Percentiles rank a stretch among this genome's conserved stretches.
Conservation (phyloP, 495 filamentous ascomycete species). For the Pyronema domesticum region DNA sequence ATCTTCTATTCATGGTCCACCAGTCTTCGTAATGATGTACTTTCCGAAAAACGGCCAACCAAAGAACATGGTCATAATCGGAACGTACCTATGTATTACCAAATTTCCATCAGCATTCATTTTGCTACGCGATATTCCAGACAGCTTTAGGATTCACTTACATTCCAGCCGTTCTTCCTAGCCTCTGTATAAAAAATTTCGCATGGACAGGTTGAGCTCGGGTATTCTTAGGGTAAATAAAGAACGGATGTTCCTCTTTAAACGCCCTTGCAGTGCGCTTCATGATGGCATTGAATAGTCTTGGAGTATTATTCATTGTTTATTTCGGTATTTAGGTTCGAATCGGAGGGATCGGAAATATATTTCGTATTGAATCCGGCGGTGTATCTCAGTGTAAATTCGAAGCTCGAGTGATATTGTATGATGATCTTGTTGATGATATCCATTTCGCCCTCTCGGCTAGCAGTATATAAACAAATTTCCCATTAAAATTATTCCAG, state of each 20-base stretch:
- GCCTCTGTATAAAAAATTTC: constrained; percentile 9
- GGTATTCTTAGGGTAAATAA: constrained; percentile 11
- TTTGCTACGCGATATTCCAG: too few species aligned
- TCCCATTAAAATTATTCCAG: too few species aligned
- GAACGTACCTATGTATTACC: constrained; percentile 10
- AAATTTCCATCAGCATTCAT: not conserved
- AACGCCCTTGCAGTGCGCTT: not conserved
- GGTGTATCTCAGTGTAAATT: too few species aligned
- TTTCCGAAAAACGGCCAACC: constrained; percentile 19
- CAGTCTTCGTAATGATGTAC: constrained; percentile 7
- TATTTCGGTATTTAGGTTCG: not conserved
- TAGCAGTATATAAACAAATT: too few species aligned
- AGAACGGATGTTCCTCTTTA: constrained; percentile 15
- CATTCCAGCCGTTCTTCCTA: constrained; percentile 10
- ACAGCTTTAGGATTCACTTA: not conserved
- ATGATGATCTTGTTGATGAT: too few species aligned
- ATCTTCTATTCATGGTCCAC: constrained; percentile 6
- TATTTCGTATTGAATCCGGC: too few species aligned
- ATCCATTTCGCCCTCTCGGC: too few species aligned
- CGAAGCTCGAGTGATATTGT: too few species aligned
- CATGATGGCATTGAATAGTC: not conserved
- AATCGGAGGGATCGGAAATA: too few species aligned
- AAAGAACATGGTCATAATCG: constrained; percentile 11
- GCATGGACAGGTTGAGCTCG: constrained; percentile 2
- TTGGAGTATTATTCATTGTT: not conserved